These are phyloP conservation scores for Dendrocalamus latiflorus DNA, from an alignment of 202 grass and related monocot species.

Conservation along the genomic window DNA sequence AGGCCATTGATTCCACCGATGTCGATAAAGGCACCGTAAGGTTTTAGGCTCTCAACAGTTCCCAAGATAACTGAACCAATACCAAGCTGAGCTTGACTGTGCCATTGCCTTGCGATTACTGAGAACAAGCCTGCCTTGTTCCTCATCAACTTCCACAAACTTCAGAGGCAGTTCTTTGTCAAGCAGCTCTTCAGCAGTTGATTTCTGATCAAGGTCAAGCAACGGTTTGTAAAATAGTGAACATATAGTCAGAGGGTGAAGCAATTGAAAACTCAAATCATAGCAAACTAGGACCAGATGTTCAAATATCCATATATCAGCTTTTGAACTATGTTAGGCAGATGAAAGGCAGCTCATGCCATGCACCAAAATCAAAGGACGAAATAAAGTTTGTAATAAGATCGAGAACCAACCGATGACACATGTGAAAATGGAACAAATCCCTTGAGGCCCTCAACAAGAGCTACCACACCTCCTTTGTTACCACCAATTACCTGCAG, in stretches of 20 bases:
- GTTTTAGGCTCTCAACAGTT: no score
- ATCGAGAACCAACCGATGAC: no score
- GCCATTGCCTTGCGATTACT: conserved; percentile 97
- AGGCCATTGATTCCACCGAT: no score
- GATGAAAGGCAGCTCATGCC: conserved; percentile 1
- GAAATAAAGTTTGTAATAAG: no score
- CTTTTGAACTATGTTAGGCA: neutral
- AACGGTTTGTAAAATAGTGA: conserved; percentile 12
- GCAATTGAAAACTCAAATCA: neutral
- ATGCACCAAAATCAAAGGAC: conserved; percentile 19
- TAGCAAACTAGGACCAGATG: neutral
- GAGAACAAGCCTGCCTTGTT: conserved; percentile 89
- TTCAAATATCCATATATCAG: neutral
- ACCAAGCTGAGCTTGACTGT: conserved; percentile 84
- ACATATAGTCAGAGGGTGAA: conserved; percentile 1
- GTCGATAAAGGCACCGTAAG: no score
- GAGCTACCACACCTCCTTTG: conserved; percentile 77
- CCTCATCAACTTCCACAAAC: conserved; percentile 91
- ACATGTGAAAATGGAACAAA: no score
- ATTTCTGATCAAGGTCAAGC: conserved; percentile 59
- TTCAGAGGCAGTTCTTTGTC: conserved; percentile 80
- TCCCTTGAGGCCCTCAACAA: conserved; percentile 76
- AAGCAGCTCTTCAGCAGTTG: conserved; percentile 74
- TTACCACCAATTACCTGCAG: conserved; percentile 80
- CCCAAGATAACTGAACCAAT: no score